These are phyloP conservation scores for Coleophoma eucalyptorum DNA, from an alignment of 2,329 filamentous ascomycete genomes.

Conservation along the genomic window DNA sequence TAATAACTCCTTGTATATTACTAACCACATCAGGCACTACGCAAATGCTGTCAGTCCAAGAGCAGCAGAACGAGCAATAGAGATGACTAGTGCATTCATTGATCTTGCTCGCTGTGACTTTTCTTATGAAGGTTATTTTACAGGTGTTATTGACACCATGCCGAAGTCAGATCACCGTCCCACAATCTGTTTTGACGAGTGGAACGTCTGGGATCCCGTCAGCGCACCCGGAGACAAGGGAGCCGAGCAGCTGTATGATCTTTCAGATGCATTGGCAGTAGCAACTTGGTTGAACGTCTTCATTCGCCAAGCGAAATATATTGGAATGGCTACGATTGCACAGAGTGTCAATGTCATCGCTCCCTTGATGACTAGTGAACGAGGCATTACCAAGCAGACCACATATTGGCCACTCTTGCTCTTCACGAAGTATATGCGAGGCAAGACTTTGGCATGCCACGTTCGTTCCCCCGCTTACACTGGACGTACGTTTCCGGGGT, in stretches of 20 bases:
- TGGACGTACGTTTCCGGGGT: conserved; percentile 58
- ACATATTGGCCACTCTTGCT: conserved; percentile 58
- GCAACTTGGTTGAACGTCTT: conserved; percentile 59
- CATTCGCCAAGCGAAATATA: conserved; percentile 53
- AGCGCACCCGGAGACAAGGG: conserved; percentile 56
- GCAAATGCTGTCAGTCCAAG: conserved; percentile 49
- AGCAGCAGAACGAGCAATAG: conserved; percentile 56
- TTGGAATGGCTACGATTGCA: conserved; percentile 62
- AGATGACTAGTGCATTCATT: conserved; percentile 54
- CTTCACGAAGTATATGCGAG: conserved; percentile 66
- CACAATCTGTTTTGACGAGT: conserved; percentile 65
- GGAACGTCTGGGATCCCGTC: conserved; percentile 62
- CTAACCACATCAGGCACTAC: conserved; percentile 37
- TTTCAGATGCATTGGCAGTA: conserved; percentile 58
- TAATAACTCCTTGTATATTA: conserved; percentile 37
- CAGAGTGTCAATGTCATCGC: conserved; percentile 61
- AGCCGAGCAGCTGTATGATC: conserved; percentile 56
- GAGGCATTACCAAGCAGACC: conserved; percentile 54
- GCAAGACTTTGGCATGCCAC: conserved; percentile 61
- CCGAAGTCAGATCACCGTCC: conserved; percentile 30
- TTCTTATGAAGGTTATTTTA: neutral
- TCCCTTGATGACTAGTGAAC: conserved; percentile 55
- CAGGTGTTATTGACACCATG: conserved; percentile 28
- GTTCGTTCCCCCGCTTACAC: conserved; percentile 58
- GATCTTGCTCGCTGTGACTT: conserved; percentile 54